Percentiles rank a stretch among this genome's conserved stretches.
These are phyloP conservation scores for Neospermospora avenae DNA, from an alignment of 2,329 filamentous ascomycete genomes.

Conservation along the genomic window DNA sequence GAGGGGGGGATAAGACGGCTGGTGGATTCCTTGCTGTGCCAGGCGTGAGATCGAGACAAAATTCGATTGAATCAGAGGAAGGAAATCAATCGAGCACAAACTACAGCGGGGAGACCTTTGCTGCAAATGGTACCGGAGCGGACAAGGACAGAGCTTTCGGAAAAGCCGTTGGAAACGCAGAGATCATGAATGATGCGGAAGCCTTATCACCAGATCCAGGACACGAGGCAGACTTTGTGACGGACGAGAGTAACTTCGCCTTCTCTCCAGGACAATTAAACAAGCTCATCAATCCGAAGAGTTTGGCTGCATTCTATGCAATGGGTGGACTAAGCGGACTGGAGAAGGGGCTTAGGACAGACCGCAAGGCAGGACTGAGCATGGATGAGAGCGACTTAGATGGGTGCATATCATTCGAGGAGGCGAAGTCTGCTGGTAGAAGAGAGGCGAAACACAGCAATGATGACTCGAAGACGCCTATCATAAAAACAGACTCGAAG, in stretches of 20 bases:
- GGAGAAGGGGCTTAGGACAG: constrained; percentile 68
- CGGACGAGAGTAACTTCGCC: constrained; percentile 67
- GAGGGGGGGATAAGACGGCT: constrained; percentile 44
- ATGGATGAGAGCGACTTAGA: constrained; percentile 64
- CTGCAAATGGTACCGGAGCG: constrained; percentile 41
- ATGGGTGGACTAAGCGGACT: constrained; percentile 70
- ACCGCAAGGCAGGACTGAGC: constrained; percentile 63
- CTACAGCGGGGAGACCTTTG: constrained; percentile 41
- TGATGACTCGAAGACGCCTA: constrained; percentile 8
- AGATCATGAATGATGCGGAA: constrained; percentile 51
- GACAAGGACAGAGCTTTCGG: constrained; percentile 40
- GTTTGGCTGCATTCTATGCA: constrained; percentile 68
- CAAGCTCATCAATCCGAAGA: constrained; percentile 80
- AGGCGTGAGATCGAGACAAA: constrained; percentile 58
- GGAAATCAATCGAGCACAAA: constrained; percentile 45
- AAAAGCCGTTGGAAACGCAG: constrained; percentile 38
- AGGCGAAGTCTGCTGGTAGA: constrained; percentile 43
- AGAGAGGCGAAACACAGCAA: constrained; percentile 6
- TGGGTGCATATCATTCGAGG: constrained; percentile 64
- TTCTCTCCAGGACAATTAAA: constrained; percentile 70
- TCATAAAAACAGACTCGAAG: constrained; percentile 16
- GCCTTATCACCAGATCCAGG: constrained; percentile 59
- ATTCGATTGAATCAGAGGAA: constrained; percentile 61
- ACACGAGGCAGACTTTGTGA: constrained; percentile 65
- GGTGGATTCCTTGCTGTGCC: constrained; percentile 60